Conservation (phyloP, 2,329 filamentous ascomycete species). For the Fonsecaea multimorphosa region DNA sequence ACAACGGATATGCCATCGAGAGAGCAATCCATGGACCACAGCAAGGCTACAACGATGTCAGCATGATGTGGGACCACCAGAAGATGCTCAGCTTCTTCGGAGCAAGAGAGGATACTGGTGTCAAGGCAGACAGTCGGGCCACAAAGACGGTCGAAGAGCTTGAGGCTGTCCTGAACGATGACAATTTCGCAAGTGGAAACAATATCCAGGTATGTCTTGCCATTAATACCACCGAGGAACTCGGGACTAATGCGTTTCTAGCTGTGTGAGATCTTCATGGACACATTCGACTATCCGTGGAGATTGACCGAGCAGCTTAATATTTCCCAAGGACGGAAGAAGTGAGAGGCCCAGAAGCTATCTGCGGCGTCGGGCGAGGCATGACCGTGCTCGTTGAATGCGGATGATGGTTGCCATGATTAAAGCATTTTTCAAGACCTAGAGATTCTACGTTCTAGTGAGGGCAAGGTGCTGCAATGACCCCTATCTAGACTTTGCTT, state of each 20-base stretch:
- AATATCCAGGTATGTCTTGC: conserved; percentile 27
- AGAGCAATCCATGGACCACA: conserved; percentile 42
- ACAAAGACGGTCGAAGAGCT: conserved; percentile 33
- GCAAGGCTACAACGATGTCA: conserved; percentile 41
- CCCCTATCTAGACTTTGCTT: neutral
- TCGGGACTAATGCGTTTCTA: conserved; percentile 18
- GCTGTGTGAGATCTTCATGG: conserved; percentile 36
- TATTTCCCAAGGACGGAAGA: conserved; percentile 17
- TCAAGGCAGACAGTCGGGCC: conserved; percentile 40
- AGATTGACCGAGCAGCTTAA: conserved; percentile 30
- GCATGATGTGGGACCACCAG: conserved; percentile 40
- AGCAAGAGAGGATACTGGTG: conserved; percentile 45
- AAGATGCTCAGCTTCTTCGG: conserved; percentile 41
- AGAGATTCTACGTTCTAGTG: neutral
- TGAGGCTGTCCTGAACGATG: conserved; percentile 30
- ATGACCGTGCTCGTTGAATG: neutral
- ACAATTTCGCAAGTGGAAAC: conserved; percentile 29
- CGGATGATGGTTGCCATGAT: neutral
- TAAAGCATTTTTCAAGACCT: neutral
- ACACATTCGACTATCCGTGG: conserved; percentile 34
- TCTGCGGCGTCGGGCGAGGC: conserved; percentile 8
- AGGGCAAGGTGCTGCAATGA: neutral
- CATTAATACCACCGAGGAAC: neutral
- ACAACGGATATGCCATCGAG: conserved; percentile 42
- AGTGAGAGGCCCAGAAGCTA: conserved; percentile 1